phyloP scores from a whole-genome alignment of 805 yeast species.

The Diddensiella transvaalensis region DNA sequence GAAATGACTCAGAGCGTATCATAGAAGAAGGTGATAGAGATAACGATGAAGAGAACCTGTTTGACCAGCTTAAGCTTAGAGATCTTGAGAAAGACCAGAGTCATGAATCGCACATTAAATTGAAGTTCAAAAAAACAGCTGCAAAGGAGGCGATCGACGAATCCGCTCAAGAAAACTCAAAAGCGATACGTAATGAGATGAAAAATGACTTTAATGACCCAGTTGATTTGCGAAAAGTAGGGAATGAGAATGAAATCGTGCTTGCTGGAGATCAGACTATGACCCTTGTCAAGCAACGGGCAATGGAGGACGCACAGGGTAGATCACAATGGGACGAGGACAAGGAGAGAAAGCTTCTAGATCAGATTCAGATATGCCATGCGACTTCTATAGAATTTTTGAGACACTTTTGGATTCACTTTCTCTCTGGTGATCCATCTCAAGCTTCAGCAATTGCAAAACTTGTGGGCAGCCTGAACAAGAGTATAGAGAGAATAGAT shows the following conservation, averaged over 20 bases:
- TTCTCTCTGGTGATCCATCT: conserved; percentile 34
- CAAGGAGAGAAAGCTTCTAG: conserved; percentile 38
- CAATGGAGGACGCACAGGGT: conserved; percentile 16
- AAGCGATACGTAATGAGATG: neutral
- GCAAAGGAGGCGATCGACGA: neutral
- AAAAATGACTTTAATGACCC: neutral
- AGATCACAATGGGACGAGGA: conserved; percentile 16
- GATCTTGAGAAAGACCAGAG: conserved; percentile 25
- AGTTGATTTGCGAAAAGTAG: conserved; percentile 11
- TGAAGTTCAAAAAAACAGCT: conserved; percentile 14
- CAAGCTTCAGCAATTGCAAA: conserved; percentile 44
- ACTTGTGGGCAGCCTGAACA: conserved; percentile 46
- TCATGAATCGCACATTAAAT: conserved; percentile 13
- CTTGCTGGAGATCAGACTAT: conserved; percentile 17
- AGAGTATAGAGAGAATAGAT: conserved; percentile 45
- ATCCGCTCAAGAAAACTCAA: neutral
- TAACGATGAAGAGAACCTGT: conserved; percentile 22
- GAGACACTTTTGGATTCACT: conserved; percentile 61
- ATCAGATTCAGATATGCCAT: conserved; percentile 57
- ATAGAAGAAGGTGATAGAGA: conserved; percentile 3
- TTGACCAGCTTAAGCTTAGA: conserved; percentile 25
- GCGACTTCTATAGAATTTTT: conserved; percentile 72
- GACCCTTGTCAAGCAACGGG: conserved; percentile 16
- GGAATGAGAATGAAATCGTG: conserved; percentile 14
- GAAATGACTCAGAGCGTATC: conserved; percentile 6